Base-by-base conservation (phyloP, 768 basidiomycete genomes). In the Podaxis sp. region DNA sequence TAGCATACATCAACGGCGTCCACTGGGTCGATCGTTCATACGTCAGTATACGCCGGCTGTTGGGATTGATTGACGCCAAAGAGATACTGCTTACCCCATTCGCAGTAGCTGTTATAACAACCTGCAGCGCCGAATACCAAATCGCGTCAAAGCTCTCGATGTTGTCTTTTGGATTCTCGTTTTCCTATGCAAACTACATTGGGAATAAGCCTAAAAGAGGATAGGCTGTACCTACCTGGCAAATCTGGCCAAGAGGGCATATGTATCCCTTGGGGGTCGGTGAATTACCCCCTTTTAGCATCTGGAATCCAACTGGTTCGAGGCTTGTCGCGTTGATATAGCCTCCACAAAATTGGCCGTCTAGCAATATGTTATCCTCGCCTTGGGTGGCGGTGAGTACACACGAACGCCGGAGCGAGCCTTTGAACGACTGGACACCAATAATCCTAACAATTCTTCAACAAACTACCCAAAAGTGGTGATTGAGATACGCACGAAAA, bases 351-450 rank as follows among this genome's bases (percentile, higher is more conserved):
- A 77, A 79, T 65, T 91, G 89, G 0, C 68, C 70, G 6, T 80
- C 67, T 6, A 86, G 73, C 29, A 76, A 72, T 1, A 80, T 79
- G 12, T 76, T 74, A 9, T 65, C 68, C 69, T 87, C 86, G 0
- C 88, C 89, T 1, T 83, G 75, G 1, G 78, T 80, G 2, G 88
- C 79, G 17, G 72, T 67, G 43, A 91, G 76, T 52, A 81, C 76
- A 67, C 90, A 92, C 1, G 79, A 80, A 7, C 90, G 83, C 17
- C 87, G 80, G 46, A 91, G 79, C 1, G 93, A 95, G 0, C 94
- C 94, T 61, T 89, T 86, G 79, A 99, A 99, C 0, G 92, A 85
- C 67, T 98, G 94, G 1, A 97, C 85, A n/a, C 96, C 96, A 61
- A 97, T 91, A 69, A 98, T 91, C 3, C 93, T 91, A 65, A 1